Conservation (phyloP, 2,329 filamentous ascomycete genomes). For the Colletotrichum plurivorum region DNA sequence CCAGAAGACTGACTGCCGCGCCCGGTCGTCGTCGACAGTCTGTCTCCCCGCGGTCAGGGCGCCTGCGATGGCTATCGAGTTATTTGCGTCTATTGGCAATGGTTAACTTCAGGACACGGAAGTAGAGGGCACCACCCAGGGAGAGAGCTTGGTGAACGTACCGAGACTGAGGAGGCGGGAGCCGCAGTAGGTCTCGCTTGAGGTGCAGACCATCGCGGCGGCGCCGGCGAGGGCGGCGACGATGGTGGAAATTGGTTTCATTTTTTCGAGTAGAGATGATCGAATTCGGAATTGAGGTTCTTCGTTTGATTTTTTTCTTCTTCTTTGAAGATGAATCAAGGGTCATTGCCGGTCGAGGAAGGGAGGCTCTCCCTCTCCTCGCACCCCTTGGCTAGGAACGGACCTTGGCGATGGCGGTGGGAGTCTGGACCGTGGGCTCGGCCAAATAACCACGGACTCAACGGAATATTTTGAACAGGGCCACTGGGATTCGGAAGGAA, state of each 20-base stretch:
- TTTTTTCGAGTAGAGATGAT: neutral
- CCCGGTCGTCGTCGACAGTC: constrained; percentile 25
- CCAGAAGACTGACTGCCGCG: constrained; percentile 32
- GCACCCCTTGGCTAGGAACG: constrained; percentile 9
- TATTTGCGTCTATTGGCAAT: constrained; percentile 7
- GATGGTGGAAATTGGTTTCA: neutral
- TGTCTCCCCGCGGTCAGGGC: constrained; percentile 24
- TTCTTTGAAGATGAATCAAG: neutral
- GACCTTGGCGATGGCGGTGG: too few species aligned
- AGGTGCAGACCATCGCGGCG: constrained; percentile 16
- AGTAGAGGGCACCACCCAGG: neutral
- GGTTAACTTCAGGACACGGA: neutral
- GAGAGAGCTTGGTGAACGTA: neutral
- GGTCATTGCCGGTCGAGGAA: neutral
- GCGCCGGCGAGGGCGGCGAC: neutral
- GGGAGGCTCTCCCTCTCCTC: neutral
- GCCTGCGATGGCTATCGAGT: constrained; percentile 10
- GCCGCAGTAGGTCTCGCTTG: constrained; percentile 32
- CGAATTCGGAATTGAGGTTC: too few species aligned
- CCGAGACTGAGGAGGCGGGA: constrained; percentile 29
- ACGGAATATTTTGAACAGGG: too few species aligned
- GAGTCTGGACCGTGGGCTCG: too few species aligned
- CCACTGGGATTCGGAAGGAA: too few species aligned
- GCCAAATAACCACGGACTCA: too few species aligned
- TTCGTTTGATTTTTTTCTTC: neutral